Evolutionary conservation across 2,329 filamentous ascomycete genomes (phyloP).

Genomic region (Microdochium trichocladiopsis): DNA sequence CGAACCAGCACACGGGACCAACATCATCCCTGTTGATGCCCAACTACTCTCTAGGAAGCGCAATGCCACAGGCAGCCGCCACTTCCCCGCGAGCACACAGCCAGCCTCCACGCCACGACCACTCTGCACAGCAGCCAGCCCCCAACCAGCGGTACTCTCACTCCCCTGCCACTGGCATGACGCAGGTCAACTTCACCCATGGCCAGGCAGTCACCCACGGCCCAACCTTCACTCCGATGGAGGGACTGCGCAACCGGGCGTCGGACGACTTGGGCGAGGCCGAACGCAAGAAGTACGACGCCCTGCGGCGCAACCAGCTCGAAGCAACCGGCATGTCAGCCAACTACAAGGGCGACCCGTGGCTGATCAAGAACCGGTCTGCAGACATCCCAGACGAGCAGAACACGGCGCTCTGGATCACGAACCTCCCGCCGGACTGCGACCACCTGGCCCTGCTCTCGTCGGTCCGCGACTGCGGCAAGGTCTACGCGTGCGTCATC

Average conservation of each 20-base stretch:
- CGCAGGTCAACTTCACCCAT: background rate
- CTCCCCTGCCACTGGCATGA: background rate
- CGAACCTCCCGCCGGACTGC: conserved; percentile 37
- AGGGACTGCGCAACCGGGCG: background rate
- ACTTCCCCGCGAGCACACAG: background rate
- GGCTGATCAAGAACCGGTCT: conserved; percentile 26
- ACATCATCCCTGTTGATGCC: too few relatives aligned
- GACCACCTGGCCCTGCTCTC: conserved; percentile 35
- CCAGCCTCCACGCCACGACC: background rate
- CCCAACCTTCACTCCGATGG: background rate
- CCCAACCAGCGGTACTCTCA: background rate
- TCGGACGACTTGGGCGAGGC: background rate
- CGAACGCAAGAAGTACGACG: background rate
- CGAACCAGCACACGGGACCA: too few relatives aligned
- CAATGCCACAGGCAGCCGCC: too few relatives aligned
- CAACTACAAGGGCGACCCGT: conserved; percentile 31
- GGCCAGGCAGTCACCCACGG: background rate
- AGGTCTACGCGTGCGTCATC: conserved; percentile 44
- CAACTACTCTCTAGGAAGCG: too few relatives aligned
- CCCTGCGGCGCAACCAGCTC: background rate
- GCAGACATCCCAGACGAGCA: conserved; percentile 28
- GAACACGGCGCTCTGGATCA: conserved; percentile 47
- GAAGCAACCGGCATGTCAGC: conserved; percentile 18
- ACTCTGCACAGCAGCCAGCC: background rate
- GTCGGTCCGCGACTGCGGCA: conserved; percentile 36